These are phyloP conservation scores for Penicillium nordicum DNA, from an alignment of 2,329 filamentous ascomycete species.

Conservation along the genomic window DNA sequence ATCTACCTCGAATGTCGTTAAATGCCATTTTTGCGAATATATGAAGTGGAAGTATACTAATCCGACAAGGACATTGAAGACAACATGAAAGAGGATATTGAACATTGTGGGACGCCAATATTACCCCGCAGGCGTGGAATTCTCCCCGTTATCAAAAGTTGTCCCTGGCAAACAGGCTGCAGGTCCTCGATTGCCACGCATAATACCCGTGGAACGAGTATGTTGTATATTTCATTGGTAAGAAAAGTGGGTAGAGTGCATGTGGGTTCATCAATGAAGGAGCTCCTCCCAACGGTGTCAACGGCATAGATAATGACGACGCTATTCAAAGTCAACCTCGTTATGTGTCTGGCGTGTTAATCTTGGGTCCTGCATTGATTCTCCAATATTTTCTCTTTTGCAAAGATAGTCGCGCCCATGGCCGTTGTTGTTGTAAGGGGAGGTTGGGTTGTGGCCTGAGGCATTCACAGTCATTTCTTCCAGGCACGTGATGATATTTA, in stretches of 20 bases:
- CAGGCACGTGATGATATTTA: neutral
- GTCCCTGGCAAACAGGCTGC: neutral
- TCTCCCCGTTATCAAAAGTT: neutral
- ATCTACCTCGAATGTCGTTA: constrained; percentile 51
- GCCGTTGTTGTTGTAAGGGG: neutral
- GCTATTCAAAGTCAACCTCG: neutral
- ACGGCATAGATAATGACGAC: neutral
- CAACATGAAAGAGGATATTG: neutral
- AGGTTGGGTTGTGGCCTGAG: neutral
- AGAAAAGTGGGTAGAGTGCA: neutral
- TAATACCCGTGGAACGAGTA: too few relatives aligned
- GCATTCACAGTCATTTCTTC: neutral
- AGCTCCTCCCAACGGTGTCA: neutral
- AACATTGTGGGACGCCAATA: neutral
- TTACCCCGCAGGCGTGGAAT: neutral
- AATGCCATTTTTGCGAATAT: constrained; percentile 14
- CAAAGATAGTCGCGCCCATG: neutral
- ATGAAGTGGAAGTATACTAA: neutral
- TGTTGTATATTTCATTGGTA: neutral
- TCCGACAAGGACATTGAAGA: neutral
- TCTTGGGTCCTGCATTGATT: neutral
- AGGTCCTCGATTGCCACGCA: neutral
- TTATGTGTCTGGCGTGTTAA: neutral
- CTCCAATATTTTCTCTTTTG: neutral
- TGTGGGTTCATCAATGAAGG: neutral